Evolutionary conservation across 148 eudicot species (phyloP), one percentile per base, ranked within the genome.

Genomic region (Gaultheria prostrata): DNA sequence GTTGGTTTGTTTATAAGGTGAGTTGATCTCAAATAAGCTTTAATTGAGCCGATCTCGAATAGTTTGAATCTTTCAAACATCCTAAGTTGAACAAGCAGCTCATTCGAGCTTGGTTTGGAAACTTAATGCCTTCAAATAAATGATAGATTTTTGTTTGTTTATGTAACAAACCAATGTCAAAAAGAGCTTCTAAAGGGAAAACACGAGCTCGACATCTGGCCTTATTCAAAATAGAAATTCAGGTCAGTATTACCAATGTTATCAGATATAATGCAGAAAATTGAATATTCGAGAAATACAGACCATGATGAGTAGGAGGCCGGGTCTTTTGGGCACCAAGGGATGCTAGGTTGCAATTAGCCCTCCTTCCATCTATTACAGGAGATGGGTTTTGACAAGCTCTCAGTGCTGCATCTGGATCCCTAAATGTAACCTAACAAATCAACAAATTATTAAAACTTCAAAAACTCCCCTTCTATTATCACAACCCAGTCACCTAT

Each of bases 311-410:
- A 69, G 61, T 49, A 32, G 90, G 81, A 48, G 90, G 84, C 4
- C 76, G 84, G 81, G 87, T 85, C 84, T 89, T 89, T 20, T 89
- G 87, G 1, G 89, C 88, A 85, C 94, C 94, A 79, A 90, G 86
- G 4, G 89, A 86, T 15, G 94, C 94, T 32, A 92, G 84, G 86
- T 90, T 92, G 84, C 94, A 92, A 35, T 92, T 92, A 35, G 93
- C 92, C 43, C 89, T 90, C 45, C 93, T 89, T 71, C 91, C 93
- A 51, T 91, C 93, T 4, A 91, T 91, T 12, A 91, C 88, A 14
- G 93, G 93, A 72, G 89, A 84, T 83, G 93, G 90, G 80, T 91
- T 88, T 80, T 84, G 89, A 67, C 92, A 89, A 76, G 94, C 94
- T 88, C 90, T 92, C 83, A 77, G 83, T 8, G 94, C 94, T 32